These are phyloP conservation scores for Ophiostoma fasciatum DNA, from an alignment of 2,329 filamentous ascomycete genomes.

Conservation along the genomic window DNA sequence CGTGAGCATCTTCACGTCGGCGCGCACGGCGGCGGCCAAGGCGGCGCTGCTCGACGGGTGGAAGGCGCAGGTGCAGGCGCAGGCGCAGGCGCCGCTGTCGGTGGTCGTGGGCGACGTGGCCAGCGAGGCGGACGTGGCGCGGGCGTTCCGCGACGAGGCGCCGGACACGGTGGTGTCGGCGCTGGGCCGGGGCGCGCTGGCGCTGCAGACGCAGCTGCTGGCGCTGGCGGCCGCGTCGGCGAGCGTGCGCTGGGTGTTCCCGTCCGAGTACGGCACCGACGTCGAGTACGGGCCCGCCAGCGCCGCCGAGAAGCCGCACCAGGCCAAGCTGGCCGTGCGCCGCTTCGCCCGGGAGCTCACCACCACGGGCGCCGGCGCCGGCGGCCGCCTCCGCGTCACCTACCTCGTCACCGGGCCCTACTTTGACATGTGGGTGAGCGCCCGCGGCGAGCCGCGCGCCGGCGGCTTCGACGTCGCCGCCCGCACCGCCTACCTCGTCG, in stretches of 20 bases:
- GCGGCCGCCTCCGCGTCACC: conserved; percentile 39
- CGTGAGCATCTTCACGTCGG: conserved; percentile 26
- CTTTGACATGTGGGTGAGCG: conserved; percentile 43
- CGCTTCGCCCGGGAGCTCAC: conserved; percentile 39
- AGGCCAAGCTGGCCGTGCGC: conserved; percentile 54
- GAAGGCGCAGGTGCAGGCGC: too few relatives aligned
- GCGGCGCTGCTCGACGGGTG: conserved; percentile 25
- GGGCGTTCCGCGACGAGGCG: conserved; percentile 38
- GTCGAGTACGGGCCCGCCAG: conserved; percentile 46
- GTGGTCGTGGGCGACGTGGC: conserved; percentile 41
- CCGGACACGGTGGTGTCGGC: conserved; percentile 53
- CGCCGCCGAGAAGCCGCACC: conserved; percentile 48
- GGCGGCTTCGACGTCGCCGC: conserved; percentile 45
- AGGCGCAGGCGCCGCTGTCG: conserved; percentile 28
- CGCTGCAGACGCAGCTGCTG: conserved; percentile 46
- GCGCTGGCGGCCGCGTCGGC: conserved; percentile 37
- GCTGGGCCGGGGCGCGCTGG: conserved; percentile 47
- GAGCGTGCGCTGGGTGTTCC: conserved; percentile 47
- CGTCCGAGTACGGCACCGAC: conserved; percentile 53
- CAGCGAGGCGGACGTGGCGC: conserved; percentile 33
- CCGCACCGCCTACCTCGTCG: conserved; percentile 46
- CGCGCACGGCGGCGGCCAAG: conserved; percentile 35
- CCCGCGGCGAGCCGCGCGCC: conserved; percentile 22
- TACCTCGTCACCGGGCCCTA: conserved; percentile 60
- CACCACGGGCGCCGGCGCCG: too few relatives aligned